These are phyloP conservation scores for Lupinus albus DNA, from an alignment of 306 rosid genomes.

Conservation along the genomic window DNA sequence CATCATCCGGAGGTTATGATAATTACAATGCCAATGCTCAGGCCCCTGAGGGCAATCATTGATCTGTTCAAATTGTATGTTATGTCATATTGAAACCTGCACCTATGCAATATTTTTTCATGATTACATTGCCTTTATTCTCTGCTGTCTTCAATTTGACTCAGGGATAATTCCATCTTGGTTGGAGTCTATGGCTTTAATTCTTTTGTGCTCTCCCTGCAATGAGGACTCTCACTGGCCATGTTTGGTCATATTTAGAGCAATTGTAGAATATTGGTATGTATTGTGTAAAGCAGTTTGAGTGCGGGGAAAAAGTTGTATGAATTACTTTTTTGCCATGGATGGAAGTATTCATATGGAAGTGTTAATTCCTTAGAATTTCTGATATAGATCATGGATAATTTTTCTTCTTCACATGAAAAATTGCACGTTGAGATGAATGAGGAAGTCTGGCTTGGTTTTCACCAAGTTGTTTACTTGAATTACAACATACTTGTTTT, in stretches of 20 bases:
- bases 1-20: constrained; percentile 52
- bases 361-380: constrained; percentile 17
- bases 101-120: constrained; percentile 12
- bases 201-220: constrained; percentile 16
- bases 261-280: constrained; percentile 24
- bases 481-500: not conserved
- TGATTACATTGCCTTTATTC: constrained; percentile 6
- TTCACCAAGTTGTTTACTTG: not conserved
- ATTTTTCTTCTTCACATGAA: constrained; percentile 3
- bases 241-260: constrained; percentile 20
- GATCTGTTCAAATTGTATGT: constrained; percentile 36
- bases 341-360: constrained; percentile 15
- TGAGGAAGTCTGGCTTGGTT: too few relatives aligned
- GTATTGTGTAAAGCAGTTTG: constrained; percentile 31
- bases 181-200: constrained; percentile 10
- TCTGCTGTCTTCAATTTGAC: constrained; percentile 10
- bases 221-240: constrained; percentile 23
- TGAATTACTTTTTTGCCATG: not conserved
- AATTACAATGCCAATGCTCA: constrained; percentile 48
- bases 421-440: not conserved
- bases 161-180: not conserved
- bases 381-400: constrained; percentile 3
- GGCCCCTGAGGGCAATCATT: constrained; percentile 51
- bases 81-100: constrained; percentile 11
- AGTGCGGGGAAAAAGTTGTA: constrained; percentile 1